Conservation (phyloP, 2,329 filamentous ascomycete genomes). For the Phaeosphaeria sp. region DNA sequence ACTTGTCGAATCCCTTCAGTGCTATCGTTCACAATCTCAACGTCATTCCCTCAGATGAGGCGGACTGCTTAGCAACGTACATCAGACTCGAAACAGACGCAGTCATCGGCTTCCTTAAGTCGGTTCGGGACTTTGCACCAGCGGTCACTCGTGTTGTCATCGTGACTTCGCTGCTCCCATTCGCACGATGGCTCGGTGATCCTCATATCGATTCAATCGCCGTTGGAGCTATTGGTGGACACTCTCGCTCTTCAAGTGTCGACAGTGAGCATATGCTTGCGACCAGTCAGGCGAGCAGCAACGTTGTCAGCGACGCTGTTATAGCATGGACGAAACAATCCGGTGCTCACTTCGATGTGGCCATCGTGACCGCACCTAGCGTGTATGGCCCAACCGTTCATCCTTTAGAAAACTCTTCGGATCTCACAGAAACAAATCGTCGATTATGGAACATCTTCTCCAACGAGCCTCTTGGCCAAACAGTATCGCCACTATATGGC, state of each 20-base stretch:
- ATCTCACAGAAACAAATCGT: conserved; percentile 33
- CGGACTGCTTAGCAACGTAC: conserved; percentile 35
- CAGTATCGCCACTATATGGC: conserved; percentile 27
- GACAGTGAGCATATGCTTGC: conserved; percentile 34
- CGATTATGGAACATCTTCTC: conserved; percentile 37
- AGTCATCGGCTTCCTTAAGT: conserved; percentile 26
- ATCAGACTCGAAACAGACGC: conserved; percentile 30
- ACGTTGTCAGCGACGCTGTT: conserved; percentile 30
- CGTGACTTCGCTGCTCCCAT: conserved; percentile 28
- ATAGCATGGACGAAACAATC: conserved; percentile 27
- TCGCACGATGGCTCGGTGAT: conserved; percentile 34
- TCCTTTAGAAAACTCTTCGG: conserved; percentile 27
- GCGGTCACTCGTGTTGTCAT: conserved; percentile 32
- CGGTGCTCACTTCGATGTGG: conserved; percentile 30
- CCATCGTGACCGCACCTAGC: conserved; percentile 30
- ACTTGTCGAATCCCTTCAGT: conserved; percentile 27
- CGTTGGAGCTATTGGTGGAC: conserved; percentile 1
- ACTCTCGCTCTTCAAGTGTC: conserved; percentile 14
- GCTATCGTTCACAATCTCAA: conserved; percentile 33
- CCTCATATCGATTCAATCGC: conserved; percentile 16
- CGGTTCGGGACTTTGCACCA: conserved; percentile 19
- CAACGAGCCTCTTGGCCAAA: conserved; percentile 19
- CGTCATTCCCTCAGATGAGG: conserved; percentile 26
- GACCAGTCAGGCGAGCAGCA: conserved; percentile 34
- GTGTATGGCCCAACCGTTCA: conserved; percentile 33